Base-by-base conservation (phyloP, 2,329 filamentous ascomycete species). In the Epichloe typhina region DNA sequence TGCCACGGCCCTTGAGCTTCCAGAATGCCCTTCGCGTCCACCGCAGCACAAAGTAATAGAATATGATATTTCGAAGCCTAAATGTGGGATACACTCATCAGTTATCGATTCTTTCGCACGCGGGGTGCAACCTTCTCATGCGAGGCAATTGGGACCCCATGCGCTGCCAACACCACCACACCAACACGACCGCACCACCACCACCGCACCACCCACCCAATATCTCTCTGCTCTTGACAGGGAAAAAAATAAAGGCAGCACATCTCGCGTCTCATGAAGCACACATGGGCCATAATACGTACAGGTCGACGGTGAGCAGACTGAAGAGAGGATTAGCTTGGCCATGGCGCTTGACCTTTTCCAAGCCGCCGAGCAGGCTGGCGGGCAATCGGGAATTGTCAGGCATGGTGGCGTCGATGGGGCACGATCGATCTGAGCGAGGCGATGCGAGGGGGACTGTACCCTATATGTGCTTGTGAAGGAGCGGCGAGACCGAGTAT, bases 1-100 rank as follows among this genome's bases (percentile, higher is more conserved):
- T 67, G 57, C 93, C 93, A 64, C 93, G 88, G 58, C 93, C 93
- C 62, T 86, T 88, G 58, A 97, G 76, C 63, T 93, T 87, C 71
- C 88, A 85, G 65, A 88, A 84, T 31, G 80, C 77, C 62, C 85
- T 86, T 57, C 88, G 86, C 35, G 84, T 79, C 75, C 89, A 86
- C 64, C 90, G 84, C 46, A 95, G 72, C 53, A 96, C 66, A 70
- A 97, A 96, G 59, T 95, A 78, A 63, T 90, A 75, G 67, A 97
- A 95, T 60, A 97, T 73, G 53, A 96, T 73, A 65, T 96, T 95
- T 50, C 88, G 86, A 54, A 95, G 63, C 91, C 56, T 56, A 46
- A 26, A 8, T 3, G 41, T 17, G 33, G 19, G n/a, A 33, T 5
- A 35, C 6, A 21, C 35, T 15, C 7, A 36, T 54, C 39, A 53